phyloP scores from a whole-genome alignment of 2,329 filamentous ascomycete species.

The Phoma sp. region DNA sequence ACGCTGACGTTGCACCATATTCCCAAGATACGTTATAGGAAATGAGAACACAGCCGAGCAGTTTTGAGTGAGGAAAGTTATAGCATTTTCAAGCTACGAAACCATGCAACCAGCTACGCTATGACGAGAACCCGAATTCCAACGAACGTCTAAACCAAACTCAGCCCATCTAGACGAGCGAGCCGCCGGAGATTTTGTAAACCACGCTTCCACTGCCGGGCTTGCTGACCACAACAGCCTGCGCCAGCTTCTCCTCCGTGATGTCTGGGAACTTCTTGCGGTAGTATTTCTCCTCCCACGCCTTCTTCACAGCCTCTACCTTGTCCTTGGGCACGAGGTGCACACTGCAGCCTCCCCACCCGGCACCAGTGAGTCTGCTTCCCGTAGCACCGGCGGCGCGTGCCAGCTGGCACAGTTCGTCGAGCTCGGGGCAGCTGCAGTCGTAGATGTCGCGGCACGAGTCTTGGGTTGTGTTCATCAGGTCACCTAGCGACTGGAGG shows the following conservation, averaged over 20 bases:
- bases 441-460: conserved; percentile 89
- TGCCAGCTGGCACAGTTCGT: conserved; percentile 83
- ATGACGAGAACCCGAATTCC: neutral
- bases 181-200: conserved; percentile 43
- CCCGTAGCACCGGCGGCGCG: conserved; percentile 80
- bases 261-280: conserved; percentile 71
- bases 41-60: neutral
- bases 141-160: neutral
- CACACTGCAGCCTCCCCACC: conserved; percentile 96
- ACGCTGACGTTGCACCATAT: no score
- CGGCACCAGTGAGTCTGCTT: conserved; percentile 86
- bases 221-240: conserved; percentile 86
- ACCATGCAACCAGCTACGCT: neutral
- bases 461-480: conserved; percentile 89
- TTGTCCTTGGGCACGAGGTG: conserved; percentile 87
- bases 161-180: conserved; percentile 28
- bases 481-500: conserved; percentile 73
- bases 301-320: conserved; percentile 76
- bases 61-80: neutral
- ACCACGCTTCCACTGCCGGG: conserved; percentile 72
- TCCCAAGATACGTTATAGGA: no score
- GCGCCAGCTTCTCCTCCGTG: conserved; percentile 73
- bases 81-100: neutral
- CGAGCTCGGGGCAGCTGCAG: conserved; percentile 91
- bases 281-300: conserved; percentile 85